These are phyloP conservation scores for Anthracocystis setariae DNA, from an alignment of 1,284 basidiomycete species.

Conservation along the genomic window DNA sequence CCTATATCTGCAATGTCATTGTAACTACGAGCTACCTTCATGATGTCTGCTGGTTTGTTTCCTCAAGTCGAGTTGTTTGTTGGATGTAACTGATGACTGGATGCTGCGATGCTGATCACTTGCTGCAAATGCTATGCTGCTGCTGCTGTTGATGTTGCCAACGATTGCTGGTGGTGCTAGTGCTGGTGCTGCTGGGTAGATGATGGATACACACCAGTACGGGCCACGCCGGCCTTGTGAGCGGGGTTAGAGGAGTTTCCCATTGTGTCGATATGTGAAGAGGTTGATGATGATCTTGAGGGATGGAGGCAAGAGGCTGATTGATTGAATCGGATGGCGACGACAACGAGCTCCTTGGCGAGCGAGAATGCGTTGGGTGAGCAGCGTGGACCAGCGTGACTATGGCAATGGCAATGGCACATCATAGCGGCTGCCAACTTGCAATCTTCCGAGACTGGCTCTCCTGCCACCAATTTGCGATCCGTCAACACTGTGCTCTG, in stretches of 20 bases:
- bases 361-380: background rate
- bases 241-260: constrained; percentile 66
- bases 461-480: background rate
- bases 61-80: background rate
- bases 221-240: constrained; percentile 65
- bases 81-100: background rate
- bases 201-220: constrained; percentile 56
- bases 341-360: constrained; percentile 8
- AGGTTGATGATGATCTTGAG: constrained; percentile 49
- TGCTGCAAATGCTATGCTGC: constrained; percentile 1
- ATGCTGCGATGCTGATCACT: background rate
- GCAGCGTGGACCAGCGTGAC: too few relatives aligned
- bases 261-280: constrained; percentile 53
- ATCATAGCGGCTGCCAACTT: too few relatives aligned
- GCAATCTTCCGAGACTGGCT: background rate
- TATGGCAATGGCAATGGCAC: too few relatives aligned
- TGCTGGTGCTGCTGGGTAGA: constrained; percentile 4
- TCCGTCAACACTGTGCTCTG: constrained; percentile 1
- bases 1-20: background rate
- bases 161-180: constrained; percentile 8
- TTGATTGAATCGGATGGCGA: constrained; percentile 28
- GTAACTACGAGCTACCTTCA: too few relatives aligned
- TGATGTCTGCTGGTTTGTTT: too few relatives aligned
- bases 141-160: constrained; percentile 8
- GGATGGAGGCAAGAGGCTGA: constrained; percentile 38